Base-by-base conservation (phyloP, 2,329 filamentous ascomycete species). In the Ceratocystis ficicola region DNA sequence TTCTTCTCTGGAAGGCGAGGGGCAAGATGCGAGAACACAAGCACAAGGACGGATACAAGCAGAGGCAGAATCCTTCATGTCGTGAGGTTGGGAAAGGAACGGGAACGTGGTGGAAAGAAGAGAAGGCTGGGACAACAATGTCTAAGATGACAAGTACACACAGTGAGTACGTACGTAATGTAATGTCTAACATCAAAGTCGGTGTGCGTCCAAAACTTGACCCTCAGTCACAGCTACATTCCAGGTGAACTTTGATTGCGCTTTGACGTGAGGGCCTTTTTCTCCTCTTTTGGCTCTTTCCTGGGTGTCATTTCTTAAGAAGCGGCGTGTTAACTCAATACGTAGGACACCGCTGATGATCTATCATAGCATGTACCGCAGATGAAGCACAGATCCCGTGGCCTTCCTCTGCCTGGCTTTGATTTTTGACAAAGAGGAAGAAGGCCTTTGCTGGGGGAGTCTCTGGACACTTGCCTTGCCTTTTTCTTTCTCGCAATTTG, bases 21-120 rank as follows among this genome's bases (percentile, higher is more conserved):
- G 46, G 22, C 46, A 50, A 50, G n/a, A 12, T 10, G 46, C 22
- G 20, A 20, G 46, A 50, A 22, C 36, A 50, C 46, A 20, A 20
- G 46, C 1, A 50, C n/a, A 22, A 50, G 46, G n/a, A 12, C 36
- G 36, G 52, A 57, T 6, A 57, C 22, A 30, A 28, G 52, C 22
- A 22, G 52, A 30, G 17, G 22, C 22, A 12, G 25, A 1, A 28
- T 28, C 15, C 52, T 30, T 28, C 50, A 25, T 22, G n/a, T 32
- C 52, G 10, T n/a, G 28, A 30, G 52, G 52, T 36, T 59, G 52
- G 52, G 52, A 32, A 59, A 59, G 52, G 52, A 36, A 20, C 28
- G n/a, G 52, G 7, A 25, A 32, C 52, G 17, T 30, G 28, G 36
- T 41, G 36, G 12, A 41, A 8, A 59, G 25, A 59, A 3, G 22